Evolutionary conservation across 495 filamentous ascomycete genomes (phyloP).

Genomic region (Daldinia loculata): DNA sequence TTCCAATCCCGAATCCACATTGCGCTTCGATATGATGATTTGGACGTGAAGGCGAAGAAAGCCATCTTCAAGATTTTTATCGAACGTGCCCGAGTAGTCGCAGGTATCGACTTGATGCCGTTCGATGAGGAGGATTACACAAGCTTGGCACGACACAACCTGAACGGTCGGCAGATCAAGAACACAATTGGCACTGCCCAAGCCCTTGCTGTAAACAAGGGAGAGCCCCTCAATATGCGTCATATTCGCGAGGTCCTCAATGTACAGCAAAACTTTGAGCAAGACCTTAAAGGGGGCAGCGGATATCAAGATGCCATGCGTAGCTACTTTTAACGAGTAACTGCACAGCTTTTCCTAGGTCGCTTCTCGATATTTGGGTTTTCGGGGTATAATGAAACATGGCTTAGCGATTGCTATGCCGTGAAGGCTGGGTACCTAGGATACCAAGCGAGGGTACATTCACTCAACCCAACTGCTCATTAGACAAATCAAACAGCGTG

Average conservation of each 20-base stretch:
- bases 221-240: slow-evolving; percentile 73
- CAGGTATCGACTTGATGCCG: slow-evolving; percentile 65
- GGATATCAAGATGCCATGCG: slow-evolving; percentile 72
- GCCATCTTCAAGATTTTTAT: slow-evolving; percentile 88
- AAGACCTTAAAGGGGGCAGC: slow-evolving; percentile 73
- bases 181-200: slow-evolving; percentile 89
- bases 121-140: slow-evolving; percentile 78
- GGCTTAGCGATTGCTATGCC: too few species aligned
- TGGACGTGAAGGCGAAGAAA: slow-evolving; percentile 77
- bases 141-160: slow-evolving; percentile 68
- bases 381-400: too few species aligned
- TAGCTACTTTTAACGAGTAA: slow-evolving; percentile 53
- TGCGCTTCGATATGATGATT: slow-evolving; percentile 81
- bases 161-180: slow-evolving; percentile 97
- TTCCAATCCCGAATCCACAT: slow-evolving; percentile 70
- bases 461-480: background rate
- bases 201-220: slow-evolving; percentile 81
- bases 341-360: too few species aligned
- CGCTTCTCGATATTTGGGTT: too few species aligned
- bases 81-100: slow-evolving; percentile 70
- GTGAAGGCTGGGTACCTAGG: too few species aligned
- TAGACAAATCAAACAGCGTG: background rate
- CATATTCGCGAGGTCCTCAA: slow-evolving; percentile 86
- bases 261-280: slow-evolving; percentile 82
- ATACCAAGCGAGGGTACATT: background rate